These are phyloP conservation scores for Castanopsis chinensis DNA, from an alignment of 306 rosid species.

Conservation along the genomic window DNA sequence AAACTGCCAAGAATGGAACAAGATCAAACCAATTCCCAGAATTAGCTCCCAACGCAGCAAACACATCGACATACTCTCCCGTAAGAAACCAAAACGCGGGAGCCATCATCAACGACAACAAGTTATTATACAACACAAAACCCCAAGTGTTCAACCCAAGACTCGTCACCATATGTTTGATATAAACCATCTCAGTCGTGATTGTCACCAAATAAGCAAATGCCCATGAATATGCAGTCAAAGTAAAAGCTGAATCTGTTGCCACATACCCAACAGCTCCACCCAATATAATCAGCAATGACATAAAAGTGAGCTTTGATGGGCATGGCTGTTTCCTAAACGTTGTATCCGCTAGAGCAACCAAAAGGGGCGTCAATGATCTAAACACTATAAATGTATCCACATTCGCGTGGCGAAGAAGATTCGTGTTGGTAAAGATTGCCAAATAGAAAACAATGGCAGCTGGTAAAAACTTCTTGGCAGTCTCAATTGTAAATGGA, in stretches of 20 bases:
- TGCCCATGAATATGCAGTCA: slow-evolving; percentile 95
- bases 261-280: slow-evolving; percentile 91
- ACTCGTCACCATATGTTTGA: slow-evolving; percentile 91
- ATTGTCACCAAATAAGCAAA: slow-evolving; percentile 85
- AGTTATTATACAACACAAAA: slow-evolving; percentile 77
- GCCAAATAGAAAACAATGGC: slow-evolving; percentile 89
- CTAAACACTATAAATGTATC: slow-evolving; percentile 94
- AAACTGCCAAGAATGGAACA: slow-evolving; percentile 57
- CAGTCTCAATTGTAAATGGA: slow-evolving; percentile 60
- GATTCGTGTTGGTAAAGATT: slow-evolving; percentile 94
- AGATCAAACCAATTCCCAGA: slow-evolving; percentile 51
- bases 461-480: slow-evolving; percentile 87
- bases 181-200: slow-evolving; percentile 95
- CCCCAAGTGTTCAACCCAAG: slow-evolving; percentile 96
- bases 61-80: slow-evolving; percentile 74
- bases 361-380: slow-evolving; percentile 86
- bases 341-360: slow-evolving; percentile 80
- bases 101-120: slow-evolving; percentile 78
- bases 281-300: slow-evolving; percentile 71
- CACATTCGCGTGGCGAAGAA: slow-evolving; percentile 92
- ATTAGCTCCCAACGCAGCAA: slow-evolving; percentile 50
- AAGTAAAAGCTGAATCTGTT: slow-evolving; percentile 76
- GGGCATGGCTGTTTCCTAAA: slow-evolving; percentile 80
- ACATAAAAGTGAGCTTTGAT: slow-evolving; percentile 67
- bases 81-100: slow-evolving; percentile 78